Evolutionary conservation across 768 basidiomycete species (phyloP).

Genomic region (Daedaleopsis nitida): DNA sequence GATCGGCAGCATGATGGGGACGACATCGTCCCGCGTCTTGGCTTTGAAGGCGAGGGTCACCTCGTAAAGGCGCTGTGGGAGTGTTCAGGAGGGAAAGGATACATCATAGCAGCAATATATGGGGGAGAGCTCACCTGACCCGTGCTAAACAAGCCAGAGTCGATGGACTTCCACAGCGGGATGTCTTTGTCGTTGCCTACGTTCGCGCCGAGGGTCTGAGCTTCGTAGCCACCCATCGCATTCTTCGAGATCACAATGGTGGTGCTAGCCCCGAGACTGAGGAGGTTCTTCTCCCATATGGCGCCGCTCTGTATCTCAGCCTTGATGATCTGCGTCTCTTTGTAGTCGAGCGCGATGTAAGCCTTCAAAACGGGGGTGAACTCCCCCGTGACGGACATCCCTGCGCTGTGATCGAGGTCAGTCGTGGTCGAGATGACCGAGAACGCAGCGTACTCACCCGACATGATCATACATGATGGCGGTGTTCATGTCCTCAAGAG

Average conservation of each 20-base stretch:
- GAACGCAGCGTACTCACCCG: neutral
- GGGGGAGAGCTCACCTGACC: neutral
- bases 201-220: neutral
- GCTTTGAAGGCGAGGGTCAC: constrained; percentile 3
- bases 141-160: neutral
- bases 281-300: constrained; percentile 10
- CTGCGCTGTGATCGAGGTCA: neutral
- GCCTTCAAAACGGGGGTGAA: constrained; percentile 11
- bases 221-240: neutral
- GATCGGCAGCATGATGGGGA: neutral
- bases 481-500: constrained; percentile 4
- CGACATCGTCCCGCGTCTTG: neutral
- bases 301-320: neutral
- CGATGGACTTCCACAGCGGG: neutral
- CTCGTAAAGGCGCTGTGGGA: constrained; percentile 1
- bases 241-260: constrained; percentile 5
- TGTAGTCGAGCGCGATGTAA: constrained; percentile 4
- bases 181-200: neutral
- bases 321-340: neutral
- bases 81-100: neutral
- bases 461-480: constrained; percentile 2
- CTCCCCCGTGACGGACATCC: neutral
- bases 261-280: neutral
- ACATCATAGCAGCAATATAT: neutral
- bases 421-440: neutral